Evolutionary conservation across 2,329 filamentous ascomycete genomes (phyloP).

Genomic region (Myriosclerotinia scirpicola): DNA sequence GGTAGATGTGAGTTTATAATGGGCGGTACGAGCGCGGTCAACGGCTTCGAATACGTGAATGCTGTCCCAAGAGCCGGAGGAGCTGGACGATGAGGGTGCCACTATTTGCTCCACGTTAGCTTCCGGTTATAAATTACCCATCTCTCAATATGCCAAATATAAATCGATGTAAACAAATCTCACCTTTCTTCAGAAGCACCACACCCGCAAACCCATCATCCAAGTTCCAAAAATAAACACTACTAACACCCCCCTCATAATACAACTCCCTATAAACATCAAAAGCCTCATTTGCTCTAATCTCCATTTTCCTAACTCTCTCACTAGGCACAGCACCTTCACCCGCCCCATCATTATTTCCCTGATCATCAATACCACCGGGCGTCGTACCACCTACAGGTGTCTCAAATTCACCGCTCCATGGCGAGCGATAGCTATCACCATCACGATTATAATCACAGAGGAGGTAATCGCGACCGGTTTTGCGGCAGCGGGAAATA

Average conservation of each 20-base stretch:
- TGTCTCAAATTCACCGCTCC: conserved; percentile 98
- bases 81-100: conserved; percentile 63
- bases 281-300: conserved; percentile 92
- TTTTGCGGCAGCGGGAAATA: conserved; percentile 80
- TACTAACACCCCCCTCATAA: conserved; percentile 93
- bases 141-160: not conserved
- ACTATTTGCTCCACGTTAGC: conserved; percentile 47
- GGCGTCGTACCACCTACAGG: conserved; percentile 67
- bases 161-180: conserved; percentile 36
- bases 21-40: conserved; percentile 84
- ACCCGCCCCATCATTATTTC: conserved; percentile 58
- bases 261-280: conserved; percentile 96
- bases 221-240: conserved; percentile 97
- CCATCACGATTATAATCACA: conserved; percentile 99
- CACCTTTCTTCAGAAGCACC: conserved; percentile 91
- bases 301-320: conserved; percentile 87
- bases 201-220: conserved; percentile 98
- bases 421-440: conserved; percentile 96
- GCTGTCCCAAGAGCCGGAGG: conserved; percentile 89
- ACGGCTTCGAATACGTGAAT: conserved; percentile 98
- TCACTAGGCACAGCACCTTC: conserved; percentile 89
- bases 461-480: conserved; percentile 91
- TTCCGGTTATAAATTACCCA: not conserved
- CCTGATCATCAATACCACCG: conserved; percentile 51
- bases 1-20: conserved; percentile 97